Base-by-base conservation (phyloP, 2,329 filamentous ascomycete species). In the Colletotrichum cereale region DNA sequence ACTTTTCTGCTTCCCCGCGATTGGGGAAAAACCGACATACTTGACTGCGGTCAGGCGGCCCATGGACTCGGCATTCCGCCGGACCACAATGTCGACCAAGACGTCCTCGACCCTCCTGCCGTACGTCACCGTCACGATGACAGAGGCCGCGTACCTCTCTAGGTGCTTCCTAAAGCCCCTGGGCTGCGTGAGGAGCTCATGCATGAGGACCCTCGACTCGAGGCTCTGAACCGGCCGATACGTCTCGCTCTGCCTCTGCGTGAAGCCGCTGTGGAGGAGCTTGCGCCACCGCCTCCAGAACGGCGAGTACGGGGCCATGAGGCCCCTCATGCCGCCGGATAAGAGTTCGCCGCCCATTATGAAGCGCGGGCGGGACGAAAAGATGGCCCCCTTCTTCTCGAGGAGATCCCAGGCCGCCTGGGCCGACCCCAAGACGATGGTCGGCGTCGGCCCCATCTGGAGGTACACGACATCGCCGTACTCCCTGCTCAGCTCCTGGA, bases 251-350 rank as follows among this genome's bases (percentile, higher is more conserved):
- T 81, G 82, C 2, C 80, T 78, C 73, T 82, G 80, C 80, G 84
- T 83, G 44, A 85, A 84, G 1, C 82, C 83, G 63, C 80, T 76
- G 61, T 85, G 84, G 34, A 85, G 75, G 6, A 83, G 72, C 70
- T 84, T 84, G 4, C 83, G 77, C 79, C 83, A 85, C 0, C 83
- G 79, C 21, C 83, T 75, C 84, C 83, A 85, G 56, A 80, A 84
- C 0, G 78, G 69, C 0, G 78, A 79, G 72, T 85, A 84, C 0
- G 83, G 82, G 5, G 84, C 81, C 79, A 85, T 84, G 5, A 85
- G 75, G 0, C 83, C 82, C 5, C 83, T 78, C 78, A 84, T 78
- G 0, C 82, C 82, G 0, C 78, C 80, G 0, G 84, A 84, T 0
- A 84, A 75, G 0, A 84, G 75, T 52, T 85, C 83, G 2, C 81